A percentile compares a stretch with the other conserved stretches of the same genome.
phyloP scores from a whole-genome alignment of 257 asterid genomes.

The Petrea volubilis region DNA sequence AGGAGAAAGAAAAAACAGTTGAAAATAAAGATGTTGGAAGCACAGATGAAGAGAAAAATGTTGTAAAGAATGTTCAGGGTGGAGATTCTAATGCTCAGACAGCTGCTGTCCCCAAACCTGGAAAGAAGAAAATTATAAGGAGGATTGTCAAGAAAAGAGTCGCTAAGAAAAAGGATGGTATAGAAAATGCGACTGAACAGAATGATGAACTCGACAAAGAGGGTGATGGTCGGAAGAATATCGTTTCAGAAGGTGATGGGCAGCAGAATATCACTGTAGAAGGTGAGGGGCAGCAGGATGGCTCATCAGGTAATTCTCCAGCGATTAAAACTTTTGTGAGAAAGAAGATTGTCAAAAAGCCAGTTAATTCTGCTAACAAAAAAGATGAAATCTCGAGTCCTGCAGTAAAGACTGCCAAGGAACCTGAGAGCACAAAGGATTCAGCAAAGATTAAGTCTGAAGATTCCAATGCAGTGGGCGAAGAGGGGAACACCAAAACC shows the following conservation, averaged over 20 bases:
- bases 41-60: constrained; percentile 38
- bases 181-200: constrained; percentile 36
- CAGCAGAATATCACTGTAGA: constrained; percentile 59
- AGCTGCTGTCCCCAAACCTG: constrained; percentile 51
- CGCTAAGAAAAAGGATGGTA: constrained; percentile 34
- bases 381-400: constrained; percentile 36
- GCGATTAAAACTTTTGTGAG: constrained; percentile 60
- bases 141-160: constrained; percentile 62
- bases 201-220: constrained; percentile 38
- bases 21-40: constrained; percentile 43
- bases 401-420: constrained; percentile 40
- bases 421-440: constrained; percentile 40
- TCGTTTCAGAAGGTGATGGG: constrained; percentile 42
- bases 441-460: constrained; percentile 40
- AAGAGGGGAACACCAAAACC: constrained; percentile 51
- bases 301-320: constrained; percentile 41
- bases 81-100: constrained; percentile 41
- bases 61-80: constrained; percentile 32
- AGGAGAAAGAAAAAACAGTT: constrained; percentile 40
- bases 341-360: constrained; percentile 58
- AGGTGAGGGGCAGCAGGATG: constrained; percentile 48
- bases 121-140: constrained; percentile 78
- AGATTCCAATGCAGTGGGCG: constrained; percentile 34
- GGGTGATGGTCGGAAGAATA: constrained; percentile 39
- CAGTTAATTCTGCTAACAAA: constrained; percentile 35